Evolutionary conservation across 2,329 filamentous ascomycete species (phyloP).

Genomic region (Paracorniculantispora psalliotae): DNA sequence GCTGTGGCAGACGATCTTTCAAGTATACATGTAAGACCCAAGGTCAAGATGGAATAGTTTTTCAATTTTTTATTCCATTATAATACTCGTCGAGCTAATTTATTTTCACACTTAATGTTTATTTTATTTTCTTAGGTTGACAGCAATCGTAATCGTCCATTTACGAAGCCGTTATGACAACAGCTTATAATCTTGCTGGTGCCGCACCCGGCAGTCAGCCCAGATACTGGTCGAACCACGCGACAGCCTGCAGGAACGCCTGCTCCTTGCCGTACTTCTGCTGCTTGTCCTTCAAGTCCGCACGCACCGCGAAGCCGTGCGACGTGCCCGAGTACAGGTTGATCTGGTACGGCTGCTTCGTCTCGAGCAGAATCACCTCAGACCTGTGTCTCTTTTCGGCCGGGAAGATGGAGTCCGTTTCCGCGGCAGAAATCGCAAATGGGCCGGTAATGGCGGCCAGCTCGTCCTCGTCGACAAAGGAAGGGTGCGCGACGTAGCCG

Average conservation of each 20-base stretch:
- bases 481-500: conserved; percentile 62
- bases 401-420: conserved; percentile 57
- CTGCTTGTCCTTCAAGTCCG: conserved; percentile 45
- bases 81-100: too few species aligned
- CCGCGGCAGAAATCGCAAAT: conserved; percentile 57
- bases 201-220: neutral
- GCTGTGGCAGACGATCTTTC: too few species aligned
- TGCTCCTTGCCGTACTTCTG: conserved; percentile 71
- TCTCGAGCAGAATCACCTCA: conserved; percentile 53
- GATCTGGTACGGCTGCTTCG: conserved; percentile 59
- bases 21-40: too few species aligned
- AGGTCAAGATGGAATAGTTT: too few species aligned
- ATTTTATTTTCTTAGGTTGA: too few species aligned
- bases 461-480: conserved; percentile 55
- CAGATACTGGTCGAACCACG: conserved; percentile 62
- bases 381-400: conserved; percentile 49
- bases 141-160: too few species aligned
- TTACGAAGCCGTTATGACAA: neutral
- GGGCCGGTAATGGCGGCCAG: conserved; percentile 52
- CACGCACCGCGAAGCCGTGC: conserved; percentile 72
- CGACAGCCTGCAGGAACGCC: conserved; percentile 70
- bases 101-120: too few species aligned
- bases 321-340: conserved; percentile 62
- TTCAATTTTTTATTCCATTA: too few species aligned
- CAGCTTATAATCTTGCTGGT: too few species aligned